Evolutionary conservation across 306 rosid genomes (phyloP), one percentile per base, ranked within the genome.

Genomic region (Rubus parviflorus): DNA sequence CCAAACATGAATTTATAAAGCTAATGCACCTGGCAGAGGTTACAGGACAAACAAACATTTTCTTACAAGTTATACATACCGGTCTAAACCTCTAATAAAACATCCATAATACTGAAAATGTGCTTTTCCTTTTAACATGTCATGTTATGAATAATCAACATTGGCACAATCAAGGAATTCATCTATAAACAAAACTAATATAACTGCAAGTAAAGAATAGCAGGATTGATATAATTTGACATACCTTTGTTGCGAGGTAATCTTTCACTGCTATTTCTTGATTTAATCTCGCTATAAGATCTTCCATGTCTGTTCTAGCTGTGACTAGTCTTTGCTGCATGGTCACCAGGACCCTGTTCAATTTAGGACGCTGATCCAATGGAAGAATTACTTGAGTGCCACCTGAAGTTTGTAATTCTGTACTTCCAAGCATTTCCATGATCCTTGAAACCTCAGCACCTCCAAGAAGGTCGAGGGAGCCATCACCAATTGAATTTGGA

Each of bases 211-310:
- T n/a, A 19, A 70, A 12, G 73, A 77, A 81, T 60, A 41, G 38
- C 71, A 77, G 61, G 77, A 40, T 52, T 30, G 42, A 72, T n/a
- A 7, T 42, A 30, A 61, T 37, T 76, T 51, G 38, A 61, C 75
- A 65, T 81, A 96, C 99, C 99, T 93, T 96, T 63, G 98, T 91
- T 51, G 93, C 77, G 72, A 96, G 94, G 82, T 93, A 96, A 85
- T 91, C 99, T 80, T 96, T 96, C 63, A 89, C 94, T 16, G 99
- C 93, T 51, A 88, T 91, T 92, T 96, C 99, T 88, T 96, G 98
- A 85, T 93, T 86, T 73, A 96, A 76, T 84, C 99, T 96, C 58
- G 91, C 92, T 66, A 96, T 86, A 80, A 96, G 94, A 87, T 96
- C 99, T 90, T 96, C 99, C 96, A 88, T 88, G 81, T 96, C 99